Percentiles rank a stretch among this genome's conserved stretches.
Conservation (phyloP, 176 grass and related monocot species). For the Musa beccarii region DNA sequence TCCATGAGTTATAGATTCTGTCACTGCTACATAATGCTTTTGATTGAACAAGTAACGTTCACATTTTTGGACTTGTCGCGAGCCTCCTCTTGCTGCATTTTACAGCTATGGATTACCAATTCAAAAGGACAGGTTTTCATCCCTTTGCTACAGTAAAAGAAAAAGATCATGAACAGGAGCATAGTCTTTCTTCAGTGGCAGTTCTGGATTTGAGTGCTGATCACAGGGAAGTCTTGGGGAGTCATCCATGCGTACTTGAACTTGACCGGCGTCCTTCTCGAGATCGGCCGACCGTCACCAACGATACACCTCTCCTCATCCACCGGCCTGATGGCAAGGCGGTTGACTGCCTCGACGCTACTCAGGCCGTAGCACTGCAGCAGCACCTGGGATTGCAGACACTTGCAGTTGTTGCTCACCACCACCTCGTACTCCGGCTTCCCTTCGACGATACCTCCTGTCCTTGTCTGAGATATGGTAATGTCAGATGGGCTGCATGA, state of each 20-base stretch:
- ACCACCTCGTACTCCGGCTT: constrained; percentile 39
- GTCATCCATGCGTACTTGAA: constrained; percentile 50
- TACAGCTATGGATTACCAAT: background rate
- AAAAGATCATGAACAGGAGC: background rate
- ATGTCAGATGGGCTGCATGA: constrained; percentile 26
- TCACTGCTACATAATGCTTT: background rate
- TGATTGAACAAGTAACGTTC: background rate
- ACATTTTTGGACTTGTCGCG: background rate
- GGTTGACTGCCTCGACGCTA: constrained; percentile 28
- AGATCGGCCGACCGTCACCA: constrained; percentile 7
- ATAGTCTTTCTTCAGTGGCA: background rate
- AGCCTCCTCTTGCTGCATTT: background rate
- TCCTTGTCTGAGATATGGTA: constrained; percentile 18
- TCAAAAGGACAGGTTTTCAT: background rate
- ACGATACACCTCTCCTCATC: constrained; percentile 24
- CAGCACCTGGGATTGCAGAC: constrained; percentile 22
- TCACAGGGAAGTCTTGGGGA: constrained; percentile 38
- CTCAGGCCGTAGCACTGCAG: constrained; percentile 38
- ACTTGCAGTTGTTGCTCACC: constrained; percentile 30
- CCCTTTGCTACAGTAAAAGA: background rate
- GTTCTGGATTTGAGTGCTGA: constrained; percentile 30
- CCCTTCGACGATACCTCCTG: constrained; percentile 7
- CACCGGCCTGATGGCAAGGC: constrained; percentile 15
- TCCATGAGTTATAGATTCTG: background rate
- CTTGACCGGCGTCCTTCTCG: constrained; percentile 23